A percentile compares a stretch with the other conserved stretches of the same genome.
phyloP scores from a whole-genome alignment of 2,329 filamentous ascomycete genomes.

The Huntiella omanensis region DNA sequence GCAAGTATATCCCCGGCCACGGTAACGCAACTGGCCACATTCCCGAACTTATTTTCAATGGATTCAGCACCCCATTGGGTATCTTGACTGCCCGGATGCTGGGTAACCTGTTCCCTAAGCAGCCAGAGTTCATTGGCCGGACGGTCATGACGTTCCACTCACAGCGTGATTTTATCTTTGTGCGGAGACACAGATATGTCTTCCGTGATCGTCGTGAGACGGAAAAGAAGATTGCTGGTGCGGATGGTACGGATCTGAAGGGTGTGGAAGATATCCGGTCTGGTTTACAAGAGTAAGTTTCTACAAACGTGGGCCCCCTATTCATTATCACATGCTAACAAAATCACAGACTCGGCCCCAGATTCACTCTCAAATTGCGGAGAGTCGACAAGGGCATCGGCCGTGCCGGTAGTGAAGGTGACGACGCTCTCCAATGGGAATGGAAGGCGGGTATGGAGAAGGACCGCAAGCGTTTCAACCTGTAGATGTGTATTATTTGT shows the following conservation, averaged over 20 bases:
- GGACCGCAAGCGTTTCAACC: conserved; percentile 62
- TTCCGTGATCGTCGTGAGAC: conserved; percentile 76
- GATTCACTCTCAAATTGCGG: conserved; percentile 60
- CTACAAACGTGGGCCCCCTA: not conserved
- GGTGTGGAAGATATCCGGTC: conserved; percentile 74
- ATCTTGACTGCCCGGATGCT: conserved; percentile 75
- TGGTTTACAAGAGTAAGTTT: conserved; percentile 55
- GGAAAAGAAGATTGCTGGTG: conserved; percentile 68
- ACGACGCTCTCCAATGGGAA: conserved; percentile 74
- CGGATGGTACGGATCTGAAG: conserved; percentile 66
- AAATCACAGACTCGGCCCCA: conserved; percentile 37
- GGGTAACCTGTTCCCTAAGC: conserved; percentile 38
- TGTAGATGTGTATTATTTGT: conserved; percentile 29
- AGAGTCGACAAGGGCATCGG: conserved; percentile 80
- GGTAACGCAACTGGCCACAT: conserved; percentile 76
- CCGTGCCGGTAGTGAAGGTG: conserved; percentile 45
- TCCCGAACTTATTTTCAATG: conserved; percentile 79
- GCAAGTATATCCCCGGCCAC: conserved; percentile 73
- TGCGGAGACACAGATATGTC: conserved; percentile 75
- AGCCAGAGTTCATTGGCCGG: conserved; percentile 66
- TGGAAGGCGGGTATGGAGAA: conserved; percentile 97
- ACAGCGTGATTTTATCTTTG: conserved; percentile 89
- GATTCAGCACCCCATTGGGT: conserved; percentile 85
- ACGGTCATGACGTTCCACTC: conserved; percentile 90
- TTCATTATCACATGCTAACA: conserved; percentile 1